These are phyloP conservation scores for Solanum pinnatisectum DNA, from an alignment of 257 asterid species.

Conservation along the genomic window DNA sequence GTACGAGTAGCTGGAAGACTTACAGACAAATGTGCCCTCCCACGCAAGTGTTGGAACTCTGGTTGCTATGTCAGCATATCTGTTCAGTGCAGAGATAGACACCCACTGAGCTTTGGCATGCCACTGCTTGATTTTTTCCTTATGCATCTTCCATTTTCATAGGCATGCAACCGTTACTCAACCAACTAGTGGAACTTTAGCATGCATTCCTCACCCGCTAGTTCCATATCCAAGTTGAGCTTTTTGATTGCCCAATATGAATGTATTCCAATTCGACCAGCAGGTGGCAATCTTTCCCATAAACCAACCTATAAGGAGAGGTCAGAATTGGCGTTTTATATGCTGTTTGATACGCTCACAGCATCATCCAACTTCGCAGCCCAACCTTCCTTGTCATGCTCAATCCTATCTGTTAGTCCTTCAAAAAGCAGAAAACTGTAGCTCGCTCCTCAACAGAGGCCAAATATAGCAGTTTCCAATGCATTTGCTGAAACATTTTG, in stretches of 20 bases:
- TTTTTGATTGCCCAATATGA: not conserved
- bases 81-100: not conserved
- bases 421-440: not conserved
- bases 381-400: not conserved
- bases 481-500: not conserved
- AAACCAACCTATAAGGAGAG: not conserved
- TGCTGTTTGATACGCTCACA: not conserved
- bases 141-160: not conserved
- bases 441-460: not conserved
- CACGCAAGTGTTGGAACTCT: not conserved
- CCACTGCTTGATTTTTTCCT: not conserved
- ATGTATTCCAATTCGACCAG: not conserved
- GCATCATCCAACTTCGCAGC: not conserved
- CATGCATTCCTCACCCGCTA: not conserved
- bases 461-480: not conserved
- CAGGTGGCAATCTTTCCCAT: not conserved
- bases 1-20: not conserved
- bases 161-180: not conserved
- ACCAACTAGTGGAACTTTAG: not conserved
- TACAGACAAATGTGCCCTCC: not conserved
- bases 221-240: not conserved
- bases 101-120: not conserved
- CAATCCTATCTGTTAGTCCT: not conserved
- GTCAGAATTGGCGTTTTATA: not conserved
- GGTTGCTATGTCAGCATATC: not conserved